Percentiles rank a stretch among this genome's conserved stretches.
These are phyloP conservation scores for Leptosphaerulina australis DNA, from an alignment of 2,329 filamentous ascomycete species.

Conservation along the genomic window DNA sequence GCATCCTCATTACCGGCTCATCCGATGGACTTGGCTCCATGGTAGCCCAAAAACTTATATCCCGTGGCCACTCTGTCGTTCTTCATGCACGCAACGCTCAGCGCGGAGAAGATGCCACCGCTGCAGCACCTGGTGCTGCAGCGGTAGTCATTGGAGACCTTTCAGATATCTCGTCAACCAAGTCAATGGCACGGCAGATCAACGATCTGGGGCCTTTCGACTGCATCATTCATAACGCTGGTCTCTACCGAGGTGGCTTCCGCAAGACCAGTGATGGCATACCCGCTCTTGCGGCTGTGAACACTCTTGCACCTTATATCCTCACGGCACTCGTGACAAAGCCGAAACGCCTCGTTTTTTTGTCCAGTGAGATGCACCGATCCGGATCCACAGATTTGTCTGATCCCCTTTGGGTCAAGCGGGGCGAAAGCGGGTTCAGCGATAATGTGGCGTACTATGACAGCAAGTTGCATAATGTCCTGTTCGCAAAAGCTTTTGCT, in stretches of 20 bases:
- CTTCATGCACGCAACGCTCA: slow-evolving; percentile 63
- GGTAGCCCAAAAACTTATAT: slow-evolving; percentile 57
- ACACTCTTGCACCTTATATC: slow-evolving; percentile 64
- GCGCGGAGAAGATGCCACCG: slow-evolving; percentile 57
- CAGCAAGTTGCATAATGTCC: slow-evolving; percentile 62
- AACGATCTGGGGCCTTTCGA: slow-evolving; percentile 60
- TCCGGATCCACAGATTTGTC: slow-evolving; percentile 54
- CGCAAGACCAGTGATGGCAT: slow-evolving; percentile 55
- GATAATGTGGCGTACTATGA: slow-evolving; percentile 57
- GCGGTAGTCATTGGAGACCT: slow-evolving; percentile 61
- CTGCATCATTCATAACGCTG: slow-evolving; percentile 64
- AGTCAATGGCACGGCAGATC: slow-evolving; percentile 58
- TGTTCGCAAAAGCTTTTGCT: slow-evolving; percentile 62
- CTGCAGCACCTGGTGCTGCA: slow-evolving; percentile 58
- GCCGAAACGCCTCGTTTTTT: slow-evolving; percentile 59
- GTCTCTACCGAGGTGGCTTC: slow-evolving; percentile 54
- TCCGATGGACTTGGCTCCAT: slow-evolving; percentile 62
- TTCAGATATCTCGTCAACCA: slow-evolving; percentile 57
- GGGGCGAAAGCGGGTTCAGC: slow-evolving; percentile 43
- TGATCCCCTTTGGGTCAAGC: slow-evolving; percentile 49
- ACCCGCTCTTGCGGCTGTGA: slow-evolving; percentile 60
- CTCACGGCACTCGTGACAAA: slow-evolving; percentile 58
- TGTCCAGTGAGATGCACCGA: slow-evolving; percentile 60
- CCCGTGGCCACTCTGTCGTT: slow-evolving; percentile 61
- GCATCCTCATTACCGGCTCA: slow-evolving; percentile 63